Base-by-base conservation (phyloP, 805 yeast genomes). In the Kodamaea kaohsiungensis region DNA sequence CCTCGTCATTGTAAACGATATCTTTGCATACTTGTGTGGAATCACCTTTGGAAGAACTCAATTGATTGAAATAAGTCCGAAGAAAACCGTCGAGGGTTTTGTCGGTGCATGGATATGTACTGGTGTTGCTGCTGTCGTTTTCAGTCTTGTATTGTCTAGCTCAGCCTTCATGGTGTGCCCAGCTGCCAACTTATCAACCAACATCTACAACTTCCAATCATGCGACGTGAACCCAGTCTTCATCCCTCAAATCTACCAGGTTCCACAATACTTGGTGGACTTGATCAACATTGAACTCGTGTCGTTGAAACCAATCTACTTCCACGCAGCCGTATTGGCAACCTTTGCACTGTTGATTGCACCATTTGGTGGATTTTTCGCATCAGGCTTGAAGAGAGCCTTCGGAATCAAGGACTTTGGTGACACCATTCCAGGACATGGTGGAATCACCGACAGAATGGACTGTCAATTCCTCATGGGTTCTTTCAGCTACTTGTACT, bases 391-490 rank as follows among this genome's bases (percentile, higher is more conserved):
- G 63, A 95, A 95, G 77, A 85, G 99, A 72, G 91, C 98, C 12
- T 92, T 95, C 75, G 89, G 93, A 65, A 91, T 92, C 53, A 95
- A 95, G 73, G 99, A 95, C 72, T 95, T 95, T 66, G 99, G 98
- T 61, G 96, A 93, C 66, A 93, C 98, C 8, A 95, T 95, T 61
- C 99, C 99, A 13, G 99, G 99, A 33, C 99, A 95, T 68, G 99
- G 99, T 59, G 99, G 99, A 61, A 87, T 95, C 61, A 92, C 98
- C 22, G 99, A 95, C 69, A 83, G 99, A 74, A 87, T 95, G 77
- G 99, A 95, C 73, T 95, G 99, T 73, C 98, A 95, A 74, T 95
- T 93, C 68, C 77, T 95, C 62, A 95, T 95, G 98, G 99, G 99
- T 10, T 89, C 96, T 40, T 95, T 95, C 68, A 82, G 95, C 35